Percentiles rank a stretch among this genome's conserved stretches.
phyloP scores from a whole-genome alignment of 768 basidiomycete genomes.

The Kwoniella heveanensis region DNA sequence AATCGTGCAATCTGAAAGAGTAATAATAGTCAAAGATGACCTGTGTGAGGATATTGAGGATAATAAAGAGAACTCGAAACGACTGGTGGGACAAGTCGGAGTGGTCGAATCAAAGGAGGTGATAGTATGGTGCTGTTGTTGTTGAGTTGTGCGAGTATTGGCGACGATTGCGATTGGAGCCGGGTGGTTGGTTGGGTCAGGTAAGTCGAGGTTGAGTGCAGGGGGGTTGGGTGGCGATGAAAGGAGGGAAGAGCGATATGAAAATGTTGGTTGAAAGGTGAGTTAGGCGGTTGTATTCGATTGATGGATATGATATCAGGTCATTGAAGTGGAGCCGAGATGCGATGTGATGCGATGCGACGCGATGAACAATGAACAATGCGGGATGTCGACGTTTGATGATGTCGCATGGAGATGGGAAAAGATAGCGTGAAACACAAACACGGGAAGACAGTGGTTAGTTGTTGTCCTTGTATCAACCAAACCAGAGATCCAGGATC shows the following conservation, averaged over 20 bases:
- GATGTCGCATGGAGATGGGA: not conserved
- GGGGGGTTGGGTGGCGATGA: not conserved
- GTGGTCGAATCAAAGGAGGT: not conserved
- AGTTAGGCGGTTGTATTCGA: not conserved
- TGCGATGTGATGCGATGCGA: not conserved
- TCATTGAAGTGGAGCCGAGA: not conserved
- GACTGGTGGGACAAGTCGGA: not conserved
- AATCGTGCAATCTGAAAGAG: too few species aligned
- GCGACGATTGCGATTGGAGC: not conserved
- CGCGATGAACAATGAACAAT: not conserved
- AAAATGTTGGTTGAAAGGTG: not conserved
- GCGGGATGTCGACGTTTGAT: too few species aligned
- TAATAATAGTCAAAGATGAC: too few species aligned
- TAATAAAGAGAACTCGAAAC: not conserved
- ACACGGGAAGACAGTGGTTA: not conserved
- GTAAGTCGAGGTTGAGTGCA: too few species aligned
- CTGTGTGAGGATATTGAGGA: too few species aligned
- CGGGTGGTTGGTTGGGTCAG: not conserved
- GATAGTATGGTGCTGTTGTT: not conserved
- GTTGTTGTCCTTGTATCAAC: not conserved
- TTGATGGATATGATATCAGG: conserved; percentile 1
- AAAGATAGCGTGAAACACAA: conserved; percentile 1
- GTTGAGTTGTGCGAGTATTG: not conserved
- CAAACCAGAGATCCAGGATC: too few species aligned
- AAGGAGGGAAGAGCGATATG: not conserved